Percentiles rank a stretch among this genome's conserved stretches.
phyloP scores from a whole-genome alignment of 1,284 basidiomycete species.

The Sporisorium reilianum region DNA sequence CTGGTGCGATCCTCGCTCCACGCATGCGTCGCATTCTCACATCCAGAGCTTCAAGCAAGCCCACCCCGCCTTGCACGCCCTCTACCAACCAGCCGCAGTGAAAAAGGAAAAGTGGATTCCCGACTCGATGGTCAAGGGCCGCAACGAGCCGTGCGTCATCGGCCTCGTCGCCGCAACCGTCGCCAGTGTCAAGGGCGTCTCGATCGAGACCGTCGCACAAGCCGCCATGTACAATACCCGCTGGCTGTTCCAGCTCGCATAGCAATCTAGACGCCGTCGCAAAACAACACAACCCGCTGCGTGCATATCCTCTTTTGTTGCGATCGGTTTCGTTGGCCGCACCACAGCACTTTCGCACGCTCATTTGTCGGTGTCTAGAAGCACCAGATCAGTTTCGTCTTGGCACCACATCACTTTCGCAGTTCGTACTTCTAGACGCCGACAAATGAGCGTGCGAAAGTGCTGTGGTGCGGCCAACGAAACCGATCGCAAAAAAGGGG shows the following conservation, averaged over 20 bases:
- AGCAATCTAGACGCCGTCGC: not conserved
- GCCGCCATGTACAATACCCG: slow-evolving; percentile 54
- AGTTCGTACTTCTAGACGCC: no score
- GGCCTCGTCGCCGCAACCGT: slow-evolving; percentile 84
- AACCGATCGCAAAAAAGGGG: no score
- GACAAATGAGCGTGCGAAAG: no score
- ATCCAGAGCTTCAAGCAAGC: slow-evolving; percentile 73
- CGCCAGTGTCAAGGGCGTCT: slow-evolving; percentile 74
- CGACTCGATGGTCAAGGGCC: slow-evolving; percentile 80
- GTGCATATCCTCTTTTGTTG: no score
- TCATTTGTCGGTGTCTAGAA: no score
- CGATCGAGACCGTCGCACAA: slow-evolving; percentile 75
- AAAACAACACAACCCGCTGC: not conserved
- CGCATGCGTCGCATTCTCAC: slow-evolving; percentile 78
- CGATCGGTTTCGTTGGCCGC: no score
- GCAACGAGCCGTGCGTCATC: slow-evolving; percentile 83
- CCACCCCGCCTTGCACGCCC: slow-evolving; percentile 70
- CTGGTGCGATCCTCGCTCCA: slow-evolving; percentile 84
- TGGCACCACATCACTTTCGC: no score
- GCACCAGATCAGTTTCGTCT: no score
- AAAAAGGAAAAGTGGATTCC: slow-evolving; percentile 77
- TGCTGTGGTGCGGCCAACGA: no score
- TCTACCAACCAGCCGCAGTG: slow-evolving; percentile 75
- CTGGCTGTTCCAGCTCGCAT: slow-evolving; percentile 53
- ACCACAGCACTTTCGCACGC: no score